Evolutionary conservation across 148 eudicot species (phyloP).

Genomic region (Chenopodium quinoa): DNA sequence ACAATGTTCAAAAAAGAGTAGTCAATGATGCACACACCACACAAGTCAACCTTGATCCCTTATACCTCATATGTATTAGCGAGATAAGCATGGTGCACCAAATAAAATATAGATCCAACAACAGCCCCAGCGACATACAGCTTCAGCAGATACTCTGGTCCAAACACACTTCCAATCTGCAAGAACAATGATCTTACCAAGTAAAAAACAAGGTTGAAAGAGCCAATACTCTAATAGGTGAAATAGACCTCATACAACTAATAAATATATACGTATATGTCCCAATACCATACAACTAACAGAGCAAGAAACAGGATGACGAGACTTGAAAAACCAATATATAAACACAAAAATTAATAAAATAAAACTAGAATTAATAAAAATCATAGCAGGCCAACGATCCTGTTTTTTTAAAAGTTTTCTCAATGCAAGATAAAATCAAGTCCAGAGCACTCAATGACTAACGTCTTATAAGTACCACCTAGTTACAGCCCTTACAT

Average conservation of each 20-base stretch:
- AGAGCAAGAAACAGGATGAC: background rate
- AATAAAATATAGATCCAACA: slow-evolving; percentile 72
- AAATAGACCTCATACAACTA: background rate
- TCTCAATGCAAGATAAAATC: too few relatives aligned
- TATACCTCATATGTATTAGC: slow-evolving; percentile 49
- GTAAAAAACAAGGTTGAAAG: background rate
- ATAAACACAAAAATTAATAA: too few relatives aligned
- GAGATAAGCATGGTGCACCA: slow-evolving; percentile 63
- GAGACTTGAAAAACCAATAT: too few relatives aligned
- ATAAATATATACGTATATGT: background rate
- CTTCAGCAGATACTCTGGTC: slow-evolving; percentile 68
- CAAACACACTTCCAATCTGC: slow-evolving; percentile 69
- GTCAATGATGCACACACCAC: slow-evolving; percentile 2
- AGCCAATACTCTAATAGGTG: background rate
- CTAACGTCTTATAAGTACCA: too few relatives aligned
- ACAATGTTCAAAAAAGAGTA: background rate
- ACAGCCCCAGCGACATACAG: slow-evolving; percentile 78
- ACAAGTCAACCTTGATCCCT: background rate
- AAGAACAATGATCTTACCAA: slow-evolving; percentile 22
- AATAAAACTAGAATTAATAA: too few relatives aligned
- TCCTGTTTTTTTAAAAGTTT: too few relatives aligned
- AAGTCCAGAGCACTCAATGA: too few relatives aligned
- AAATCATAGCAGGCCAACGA: too few relatives aligned
- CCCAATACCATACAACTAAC: background rate
- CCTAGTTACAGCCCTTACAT: too few relatives aligned